Evolutionary conservation across 805 yeast species (phyloP).

Genomic region (Candida peoriensis): DNA sequence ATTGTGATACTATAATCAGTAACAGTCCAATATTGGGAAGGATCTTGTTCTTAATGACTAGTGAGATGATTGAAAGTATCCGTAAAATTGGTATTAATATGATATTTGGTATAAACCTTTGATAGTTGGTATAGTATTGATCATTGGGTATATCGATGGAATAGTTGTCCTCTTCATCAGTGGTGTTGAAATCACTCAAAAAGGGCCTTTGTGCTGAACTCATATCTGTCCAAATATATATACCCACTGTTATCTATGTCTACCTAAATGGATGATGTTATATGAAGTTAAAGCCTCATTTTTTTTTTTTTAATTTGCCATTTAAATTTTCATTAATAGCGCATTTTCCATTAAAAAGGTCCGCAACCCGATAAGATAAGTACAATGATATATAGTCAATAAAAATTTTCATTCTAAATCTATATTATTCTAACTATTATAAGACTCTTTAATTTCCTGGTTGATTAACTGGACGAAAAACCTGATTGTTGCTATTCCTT

Average conservation of each 20-base stretch:
- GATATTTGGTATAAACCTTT: too few species aligned
- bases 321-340: too few species aligned
- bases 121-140: too few species aligned
- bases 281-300: not conserved
- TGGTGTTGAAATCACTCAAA: not conserved
- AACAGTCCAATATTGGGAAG: conserved; percentile 43
- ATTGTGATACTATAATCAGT: conserved; percentile 55
- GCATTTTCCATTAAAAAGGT: too few species aligned
- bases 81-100: too few species aligned
- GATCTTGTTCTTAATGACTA: conserved; percentile 3
- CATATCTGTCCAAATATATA: too few species aligned
- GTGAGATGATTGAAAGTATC: too few species aligned
- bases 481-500: conserved; percentile 46
- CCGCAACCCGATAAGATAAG: too few species aligned
- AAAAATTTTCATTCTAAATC: not conserved
- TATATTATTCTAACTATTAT: not conserved
- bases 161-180: conserved; percentile 1
- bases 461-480: conserved; percentile 36
- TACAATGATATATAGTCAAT: too few species aligned
- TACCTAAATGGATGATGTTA: not conserved
- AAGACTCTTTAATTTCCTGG: conserved; percentile 12
- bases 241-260: too few species aligned
- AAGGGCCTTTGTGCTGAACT: conserved; percentile 1
- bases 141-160: too few species aligned
- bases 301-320: not conserved